Percentiles rank a stretch among this genome's conserved stretches.
Conservation (phyloP, 305 asterid species). For the Fraxinus xanthoxyloides region DNA sequence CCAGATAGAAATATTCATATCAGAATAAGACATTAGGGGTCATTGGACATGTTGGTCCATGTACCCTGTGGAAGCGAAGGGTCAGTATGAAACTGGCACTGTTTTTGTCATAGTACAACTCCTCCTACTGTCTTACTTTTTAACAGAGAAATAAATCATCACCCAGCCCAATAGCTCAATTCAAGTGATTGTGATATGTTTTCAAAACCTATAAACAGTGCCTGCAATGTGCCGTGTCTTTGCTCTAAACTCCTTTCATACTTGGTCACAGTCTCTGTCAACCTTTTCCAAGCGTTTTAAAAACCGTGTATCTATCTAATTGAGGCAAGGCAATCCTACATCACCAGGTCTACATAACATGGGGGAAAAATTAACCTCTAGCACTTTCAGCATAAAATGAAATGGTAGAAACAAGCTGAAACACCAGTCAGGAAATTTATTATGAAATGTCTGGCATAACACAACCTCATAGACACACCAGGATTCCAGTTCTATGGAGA, state of each 20-base stretch:
- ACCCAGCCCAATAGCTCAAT: neutral
- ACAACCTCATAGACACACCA: constrained; percentile 15
- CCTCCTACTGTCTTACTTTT: neutral
- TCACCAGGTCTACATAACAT: neutral
- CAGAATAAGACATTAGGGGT: neutral
- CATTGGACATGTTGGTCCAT: neutral
- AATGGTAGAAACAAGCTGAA: constrained; percentile 16
- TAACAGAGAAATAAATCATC: neutral
- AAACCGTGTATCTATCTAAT: neutral
- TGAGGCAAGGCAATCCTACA: neutral
- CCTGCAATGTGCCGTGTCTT: neutral
- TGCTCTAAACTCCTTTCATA: neutral
- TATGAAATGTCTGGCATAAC: constrained; percentile 11
- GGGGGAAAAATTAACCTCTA: neutral
- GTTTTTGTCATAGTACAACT: neutral
- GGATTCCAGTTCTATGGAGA: constrained; percentile 1
- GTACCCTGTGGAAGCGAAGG: constrained; percentile 11
- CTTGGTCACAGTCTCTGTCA: neutral
- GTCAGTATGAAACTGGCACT: constrained; percentile 6
- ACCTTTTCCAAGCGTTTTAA: neutral
- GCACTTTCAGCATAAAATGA: neutral
- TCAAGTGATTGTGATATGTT: neutral
- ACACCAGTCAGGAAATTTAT: constrained; percentile 3
- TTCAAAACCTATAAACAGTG: neutral
- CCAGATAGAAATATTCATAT: neutral